Evolutionary conservation across 495 filamentous ascomycete genomes (phyloP).

Genomic region (Diplogelasinospora grovesii): DNA sequence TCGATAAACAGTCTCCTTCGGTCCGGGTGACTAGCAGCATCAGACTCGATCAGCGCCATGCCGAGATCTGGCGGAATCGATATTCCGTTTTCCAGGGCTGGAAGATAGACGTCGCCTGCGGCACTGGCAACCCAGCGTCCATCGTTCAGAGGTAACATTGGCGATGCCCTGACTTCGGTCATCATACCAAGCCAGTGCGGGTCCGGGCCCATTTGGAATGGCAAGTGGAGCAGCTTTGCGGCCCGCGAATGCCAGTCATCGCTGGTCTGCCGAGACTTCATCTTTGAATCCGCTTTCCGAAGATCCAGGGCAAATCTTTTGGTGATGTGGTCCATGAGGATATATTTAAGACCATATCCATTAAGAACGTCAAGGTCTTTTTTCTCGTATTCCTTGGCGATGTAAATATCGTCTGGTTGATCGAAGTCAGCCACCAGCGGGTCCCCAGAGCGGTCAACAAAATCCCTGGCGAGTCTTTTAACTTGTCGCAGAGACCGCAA

Average conservation of each 20-base stretch:
- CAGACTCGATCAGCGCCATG: conserved; percentile 10
- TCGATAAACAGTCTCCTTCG: conserved; percentile 19
- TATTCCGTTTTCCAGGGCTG: neutral
- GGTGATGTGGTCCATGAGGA: neutral
- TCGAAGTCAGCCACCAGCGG: conserved; percentile 18
- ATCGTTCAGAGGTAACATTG: conserved; percentile 2
- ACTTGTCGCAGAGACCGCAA: neutral
- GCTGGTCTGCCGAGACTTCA: conserved; percentile 4
- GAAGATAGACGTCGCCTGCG: neutral
- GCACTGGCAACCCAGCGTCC: neutral
- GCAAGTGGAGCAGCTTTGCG: neutral
- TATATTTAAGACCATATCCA: neutral
- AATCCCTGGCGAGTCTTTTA: neutral
- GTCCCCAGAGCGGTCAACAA: conserved; percentile 10
- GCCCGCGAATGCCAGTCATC: conserved; percentile 15
- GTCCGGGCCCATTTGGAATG: neutral
- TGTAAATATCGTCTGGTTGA: conserved; percentile 1
- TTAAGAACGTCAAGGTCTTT: neutral
- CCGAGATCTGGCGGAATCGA: conserved; percentile 18
- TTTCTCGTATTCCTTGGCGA: conserved; percentile 6
- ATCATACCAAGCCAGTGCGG: neutral
- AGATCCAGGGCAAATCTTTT: conserved; percentile 10
- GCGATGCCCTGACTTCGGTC: neutral
- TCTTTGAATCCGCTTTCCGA: conserved; percentile 1
- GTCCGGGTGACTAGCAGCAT: conserved; percentile 4